These are phyloP conservation scores for Effrenium voratum DNA, from an alignment of 73 alveolate genomes.

Conservation along the genomic window DNA sequence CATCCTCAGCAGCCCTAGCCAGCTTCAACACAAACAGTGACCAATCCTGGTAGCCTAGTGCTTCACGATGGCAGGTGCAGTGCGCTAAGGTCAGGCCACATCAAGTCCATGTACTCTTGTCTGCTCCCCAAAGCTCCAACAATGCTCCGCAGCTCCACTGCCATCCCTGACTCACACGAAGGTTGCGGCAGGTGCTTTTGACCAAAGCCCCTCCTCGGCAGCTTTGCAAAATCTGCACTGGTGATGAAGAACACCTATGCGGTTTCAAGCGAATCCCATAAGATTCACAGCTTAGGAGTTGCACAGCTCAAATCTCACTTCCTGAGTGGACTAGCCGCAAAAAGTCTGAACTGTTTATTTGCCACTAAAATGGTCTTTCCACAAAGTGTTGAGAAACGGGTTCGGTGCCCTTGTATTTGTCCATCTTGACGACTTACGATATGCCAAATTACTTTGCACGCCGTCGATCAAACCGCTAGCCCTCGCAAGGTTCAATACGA, in stretches of 20 bases:
- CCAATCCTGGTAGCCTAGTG: background rate
- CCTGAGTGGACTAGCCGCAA: no score
- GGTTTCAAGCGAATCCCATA: background rate
- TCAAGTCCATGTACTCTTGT: background rate
- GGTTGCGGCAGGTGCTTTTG: no score
- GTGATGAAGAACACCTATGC: slow-evolving; percentile 58
- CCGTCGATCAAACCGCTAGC: no score
- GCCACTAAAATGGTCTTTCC: no score
- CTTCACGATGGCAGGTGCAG: no score
- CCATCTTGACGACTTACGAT: no score
- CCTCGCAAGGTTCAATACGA: no score
- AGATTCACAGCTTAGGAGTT: background rate
- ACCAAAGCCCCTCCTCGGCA: slow-evolving; percentile 4
- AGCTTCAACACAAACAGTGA: background rate
- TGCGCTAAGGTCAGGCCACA: no score
- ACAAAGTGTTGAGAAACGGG: no score
- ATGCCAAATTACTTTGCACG: no score
- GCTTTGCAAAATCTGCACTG: slow-evolving; percentile 27
- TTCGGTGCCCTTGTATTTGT: no score
- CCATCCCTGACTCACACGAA: background rate
- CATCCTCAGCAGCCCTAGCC: background rate
- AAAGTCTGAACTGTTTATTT: no score
- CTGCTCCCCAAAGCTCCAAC: background rate
- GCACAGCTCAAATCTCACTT: background rate
- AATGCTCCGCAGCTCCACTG: background rate